Conservation (phyloP, 345 rosid species). For the Heritiera fomes region DNA sequence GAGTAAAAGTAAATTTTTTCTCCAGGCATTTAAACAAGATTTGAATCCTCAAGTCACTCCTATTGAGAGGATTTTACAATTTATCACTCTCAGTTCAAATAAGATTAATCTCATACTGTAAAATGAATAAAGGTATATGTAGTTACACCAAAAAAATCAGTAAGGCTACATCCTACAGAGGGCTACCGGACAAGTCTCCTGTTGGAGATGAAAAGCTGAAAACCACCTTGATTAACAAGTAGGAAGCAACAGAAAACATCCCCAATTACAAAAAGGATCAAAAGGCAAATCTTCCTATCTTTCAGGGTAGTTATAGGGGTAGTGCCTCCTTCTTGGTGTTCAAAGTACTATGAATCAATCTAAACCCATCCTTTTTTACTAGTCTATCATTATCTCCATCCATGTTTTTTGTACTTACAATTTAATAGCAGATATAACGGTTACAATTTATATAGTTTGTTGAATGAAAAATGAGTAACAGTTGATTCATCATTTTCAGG, state of each 20-base stretch:
- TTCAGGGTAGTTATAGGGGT: background rate
- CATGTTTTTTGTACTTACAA: background rate
- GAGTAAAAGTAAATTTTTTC: too few relatives aligned
- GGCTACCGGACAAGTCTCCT: background rate
- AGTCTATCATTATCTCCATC: constrained; percentile 1
- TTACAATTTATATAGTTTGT: background rate
- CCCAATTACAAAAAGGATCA: background rate
- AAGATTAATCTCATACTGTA: too few relatives aligned
- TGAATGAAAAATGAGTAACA: background rate
- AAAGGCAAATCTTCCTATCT: background rate
- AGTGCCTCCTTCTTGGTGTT: background rate
- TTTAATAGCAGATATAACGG: constrained; percentile 15
- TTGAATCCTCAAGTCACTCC: too few relatives aligned
- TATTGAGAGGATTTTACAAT: too few relatives aligned
- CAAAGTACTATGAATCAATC: background rate
- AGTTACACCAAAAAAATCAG: too few relatives aligned
- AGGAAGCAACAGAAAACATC: background rate
- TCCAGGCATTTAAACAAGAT: too few relatives aligned
- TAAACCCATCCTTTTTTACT: background rate
- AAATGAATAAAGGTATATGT: too few relatives aligned
- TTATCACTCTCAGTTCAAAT: too few relatives aligned
- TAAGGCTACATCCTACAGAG: too few relatives aligned
- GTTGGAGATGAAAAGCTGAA: background rate
- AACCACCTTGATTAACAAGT: background rate
- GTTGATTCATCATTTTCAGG: background rate